Evolutionary conservation across 2,329 filamentous ascomycete species (phyloP).

Genomic region (Byssothecium circinans): DNA sequence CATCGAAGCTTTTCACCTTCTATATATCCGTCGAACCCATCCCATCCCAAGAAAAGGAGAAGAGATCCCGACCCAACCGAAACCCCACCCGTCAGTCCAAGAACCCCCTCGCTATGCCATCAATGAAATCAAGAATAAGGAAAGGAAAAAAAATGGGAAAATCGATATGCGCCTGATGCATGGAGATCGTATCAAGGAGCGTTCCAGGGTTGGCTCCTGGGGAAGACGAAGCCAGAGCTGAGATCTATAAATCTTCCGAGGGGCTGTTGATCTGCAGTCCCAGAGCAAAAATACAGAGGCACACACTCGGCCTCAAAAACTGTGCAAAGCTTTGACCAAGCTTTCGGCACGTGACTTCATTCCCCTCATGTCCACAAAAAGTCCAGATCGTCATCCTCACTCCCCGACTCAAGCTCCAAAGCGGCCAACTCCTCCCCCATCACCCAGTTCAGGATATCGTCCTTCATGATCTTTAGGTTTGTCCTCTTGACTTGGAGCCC

Average conservation of each 20-base stretch:
- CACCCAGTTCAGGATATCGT: background rate
- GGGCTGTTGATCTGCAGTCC: no score
- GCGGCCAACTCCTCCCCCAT: background rate
- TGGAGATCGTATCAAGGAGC: background rate
- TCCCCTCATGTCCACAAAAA: background rate
- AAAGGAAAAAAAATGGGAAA: background rate
- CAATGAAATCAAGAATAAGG: background rate
- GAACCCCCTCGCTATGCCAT: background rate
- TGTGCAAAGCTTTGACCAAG: no score
- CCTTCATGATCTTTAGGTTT: background rate
- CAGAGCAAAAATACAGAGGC: no score
- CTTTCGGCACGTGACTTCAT: no score
- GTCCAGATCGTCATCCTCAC: background rate
- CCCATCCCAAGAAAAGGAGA: background rate
- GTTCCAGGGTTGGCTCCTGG: background rate
- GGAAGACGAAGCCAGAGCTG: no score
- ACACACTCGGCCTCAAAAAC: no score
- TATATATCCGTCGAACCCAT: slow-evolving; percentile 6
- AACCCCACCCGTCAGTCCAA: background rate
- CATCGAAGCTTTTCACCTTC: slow-evolving; percentile 42
- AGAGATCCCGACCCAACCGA: background rate
- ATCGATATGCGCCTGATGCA: background rate
- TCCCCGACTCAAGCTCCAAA: background rate
- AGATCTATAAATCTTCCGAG: no score
- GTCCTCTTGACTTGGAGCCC: background rate